phyloP scores from a whole-genome alignment of 2,329 filamentous ascomycete genomes.

The Cryphonectria japonica region DNA sequence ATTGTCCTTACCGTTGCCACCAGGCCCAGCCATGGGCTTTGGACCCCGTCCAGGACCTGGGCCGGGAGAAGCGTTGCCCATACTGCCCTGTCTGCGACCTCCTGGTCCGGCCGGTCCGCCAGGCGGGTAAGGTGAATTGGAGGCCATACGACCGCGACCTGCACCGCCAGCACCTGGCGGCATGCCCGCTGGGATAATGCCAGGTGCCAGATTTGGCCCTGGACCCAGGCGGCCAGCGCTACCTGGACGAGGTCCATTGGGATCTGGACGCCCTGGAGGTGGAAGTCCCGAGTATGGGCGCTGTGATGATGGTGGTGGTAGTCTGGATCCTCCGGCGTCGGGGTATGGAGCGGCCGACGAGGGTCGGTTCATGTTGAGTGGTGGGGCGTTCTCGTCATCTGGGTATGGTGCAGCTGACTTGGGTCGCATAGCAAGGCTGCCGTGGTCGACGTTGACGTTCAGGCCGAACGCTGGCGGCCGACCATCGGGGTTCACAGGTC shows the following conservation, averaged over 20 bases:
- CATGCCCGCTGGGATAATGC: conserved; percentile 21
- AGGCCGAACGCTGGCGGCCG: conserved; percentile 52
- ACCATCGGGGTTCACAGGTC: conserved; percentile 44
- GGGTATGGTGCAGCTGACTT: conserved; percentile 71
- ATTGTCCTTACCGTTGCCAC: conserved; percentile 27
- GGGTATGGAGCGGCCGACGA: conserved; percentile 57
- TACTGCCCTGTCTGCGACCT: conserved; percentile 30
- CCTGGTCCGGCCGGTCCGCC: conserved; percentile 13
- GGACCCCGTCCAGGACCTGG: conserved; percentile 4
- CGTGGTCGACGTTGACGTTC: conserved; percentile 51
- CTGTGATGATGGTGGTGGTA: conserved; percentile 1
- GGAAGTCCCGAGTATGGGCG: conserved; percentile 19
- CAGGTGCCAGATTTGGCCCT: conserved; percentile 28
- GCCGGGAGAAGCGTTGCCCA: conserved; percentile 27
- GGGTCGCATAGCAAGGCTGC: conserved; percentile 45
- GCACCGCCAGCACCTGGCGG: conserved; percentile 25
- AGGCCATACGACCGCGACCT: conserved; percentile 46
- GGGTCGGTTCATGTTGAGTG: conserved; percentile 48
- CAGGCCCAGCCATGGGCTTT: conserved; percentile 26
- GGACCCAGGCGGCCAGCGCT: conserved; percentile 36
- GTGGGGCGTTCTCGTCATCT: conserved; percentile 62
- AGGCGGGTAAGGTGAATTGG: conserved; percentile 30
- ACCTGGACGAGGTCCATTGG: conserved; percentile 58
- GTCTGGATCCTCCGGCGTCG: conserved; percentile 47
- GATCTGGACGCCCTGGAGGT: conserved; percentile 46